Conservation (phyloP, 106 monocot genomes). For the Apostasia ramifera region DNA sequence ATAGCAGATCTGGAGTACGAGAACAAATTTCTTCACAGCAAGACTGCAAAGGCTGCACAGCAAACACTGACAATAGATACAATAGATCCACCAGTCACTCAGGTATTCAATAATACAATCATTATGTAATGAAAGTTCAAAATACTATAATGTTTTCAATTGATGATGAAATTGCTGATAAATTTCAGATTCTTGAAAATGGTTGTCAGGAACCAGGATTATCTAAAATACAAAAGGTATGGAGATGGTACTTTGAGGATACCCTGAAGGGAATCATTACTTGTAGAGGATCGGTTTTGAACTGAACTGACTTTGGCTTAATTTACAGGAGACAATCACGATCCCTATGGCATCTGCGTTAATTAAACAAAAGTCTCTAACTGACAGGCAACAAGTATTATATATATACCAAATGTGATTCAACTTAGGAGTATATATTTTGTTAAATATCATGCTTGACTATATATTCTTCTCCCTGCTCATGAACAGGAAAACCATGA, state of each 20-base stretch:
- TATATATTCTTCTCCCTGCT: neutral
- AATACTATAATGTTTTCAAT: neutral
- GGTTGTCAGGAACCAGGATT: constrained; percentile 23
- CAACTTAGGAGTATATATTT: neutral
- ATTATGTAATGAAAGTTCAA: constrained; percentile 1
- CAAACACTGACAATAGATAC: constrained; percentile 18
- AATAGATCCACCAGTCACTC: constrained; percentile 6
- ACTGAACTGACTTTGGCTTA: neutral
- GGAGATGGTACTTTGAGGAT: neutral
- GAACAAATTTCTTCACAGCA: constrained; percentile 55
- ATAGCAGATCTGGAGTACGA: constrained; percentile 62
- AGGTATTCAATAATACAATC: constrained; percentile 1
- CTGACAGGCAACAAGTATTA: constrained; percentile 77
- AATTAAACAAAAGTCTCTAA: constrained; percentile 77
- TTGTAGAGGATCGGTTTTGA: no score
- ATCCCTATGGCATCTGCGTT: constrained; percentile 30
- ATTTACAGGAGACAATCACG: constrained; percentile 33
- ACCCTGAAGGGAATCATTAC: neutral
- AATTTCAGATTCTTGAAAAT: constrained; percentile 44
- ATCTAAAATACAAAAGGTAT: constrained; percentile 34
- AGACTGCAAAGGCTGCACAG: constrained; percentile 24
- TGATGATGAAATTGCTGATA: neutral
- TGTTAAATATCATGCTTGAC: neutral
- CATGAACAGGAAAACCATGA: constrained; percentile 82
- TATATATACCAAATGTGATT: neutral